Conservation (phyloP, 257 asterid genomes). For the Petunia axillaris region DNA sequence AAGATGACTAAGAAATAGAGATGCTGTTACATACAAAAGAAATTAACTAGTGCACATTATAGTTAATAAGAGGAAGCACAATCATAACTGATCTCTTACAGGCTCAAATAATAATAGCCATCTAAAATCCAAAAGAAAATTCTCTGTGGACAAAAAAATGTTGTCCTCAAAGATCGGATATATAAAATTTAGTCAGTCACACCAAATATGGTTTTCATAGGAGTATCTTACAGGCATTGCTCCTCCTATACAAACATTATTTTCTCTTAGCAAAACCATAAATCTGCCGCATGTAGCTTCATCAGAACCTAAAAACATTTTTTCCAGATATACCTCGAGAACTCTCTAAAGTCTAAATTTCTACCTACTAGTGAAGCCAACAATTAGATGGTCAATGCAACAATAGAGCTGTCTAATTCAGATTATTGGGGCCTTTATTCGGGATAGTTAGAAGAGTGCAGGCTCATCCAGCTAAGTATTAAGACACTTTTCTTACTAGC, state of each 20-base stretch:
- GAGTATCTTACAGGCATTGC: not conserved
- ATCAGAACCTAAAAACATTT: not conserved
- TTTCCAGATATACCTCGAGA: not conserved
- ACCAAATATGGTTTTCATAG: not conserved
- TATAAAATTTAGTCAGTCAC: slow-evolving; percentile 2
- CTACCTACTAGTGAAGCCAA: slow-evolving; percentile 10
- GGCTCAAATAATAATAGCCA: not conserved
- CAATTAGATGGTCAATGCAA: not conserved
- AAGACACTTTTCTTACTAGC: not conserved
- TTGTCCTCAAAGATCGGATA: not conserved
- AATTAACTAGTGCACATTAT: not conserved
- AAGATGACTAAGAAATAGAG: not conserved
- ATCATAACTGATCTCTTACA: slow-evolving; percentile 14
- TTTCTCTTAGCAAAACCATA: not conserved
- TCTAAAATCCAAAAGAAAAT: not conserved
- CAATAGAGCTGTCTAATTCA: slow-evolving; percentile 1
- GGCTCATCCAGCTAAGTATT: slow-evolving; percentile 19
- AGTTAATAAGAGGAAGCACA: slow-evolving; percentile 12
- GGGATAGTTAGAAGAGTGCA: not conserved
- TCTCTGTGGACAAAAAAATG: not conserved
- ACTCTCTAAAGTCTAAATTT: slow-evolving; percentile 11
- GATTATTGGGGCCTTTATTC: not conserved
- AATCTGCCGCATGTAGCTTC: not conserved
- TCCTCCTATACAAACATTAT: not conserved
- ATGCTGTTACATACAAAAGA: not conserved